Conservation (phyloP, 1,284 basidiomycete species). For the Rhizoctonia solani region DNA sequence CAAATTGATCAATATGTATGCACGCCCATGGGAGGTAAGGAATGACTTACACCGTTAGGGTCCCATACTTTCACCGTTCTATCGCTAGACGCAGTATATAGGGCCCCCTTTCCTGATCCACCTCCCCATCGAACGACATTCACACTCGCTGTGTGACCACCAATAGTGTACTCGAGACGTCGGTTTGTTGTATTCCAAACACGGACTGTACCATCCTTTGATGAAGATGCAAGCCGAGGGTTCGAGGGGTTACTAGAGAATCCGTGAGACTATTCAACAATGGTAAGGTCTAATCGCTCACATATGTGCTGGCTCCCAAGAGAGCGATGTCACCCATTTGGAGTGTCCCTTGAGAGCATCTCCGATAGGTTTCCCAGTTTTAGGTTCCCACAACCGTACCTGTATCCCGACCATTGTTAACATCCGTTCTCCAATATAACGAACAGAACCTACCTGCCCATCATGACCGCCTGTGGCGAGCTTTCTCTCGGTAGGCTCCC, state of each 20-base stretch:
- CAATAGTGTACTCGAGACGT: constrained; percentile 81
- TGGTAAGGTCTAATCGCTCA: constrained; percentile 45
- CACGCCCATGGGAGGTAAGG: background rate
- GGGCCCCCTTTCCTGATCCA: constrained; percentile 68
- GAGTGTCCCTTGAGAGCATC: constrained; percentile 88
- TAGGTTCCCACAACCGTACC: constrained; percentile 89
- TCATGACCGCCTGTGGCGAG: constrained; percentile 92
- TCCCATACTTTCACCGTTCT: constrained; percentile 95
- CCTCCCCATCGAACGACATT: constrained; percentile 98
- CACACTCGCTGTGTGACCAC: constrained; percentile 92
- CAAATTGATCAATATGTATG: background rate
- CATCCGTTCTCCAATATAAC: background rate
- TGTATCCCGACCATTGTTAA: constrained; percentile 41
- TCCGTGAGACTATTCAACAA: background rate
- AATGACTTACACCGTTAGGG: constrained; percentile 61
- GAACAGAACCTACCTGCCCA: constrained; percentile 65
- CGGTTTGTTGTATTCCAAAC: constrained; percentile 85
- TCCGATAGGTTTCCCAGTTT: constrained; percentile 81
- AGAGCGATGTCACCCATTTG: constrained; percentile 96
- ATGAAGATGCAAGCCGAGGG: constrained; percentile 92
- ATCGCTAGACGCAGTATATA: constrained; percentile 95
- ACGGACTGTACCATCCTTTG: constrained; percentile 94
- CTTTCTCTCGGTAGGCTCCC: constrained; percentile 90
- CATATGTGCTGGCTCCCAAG: constrained; percentile 97
- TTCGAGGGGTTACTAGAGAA: constrained; percentile 62